phyloP scores from a whole-genome alignment of 2,329 filamentous ascomycete genomes.

The Penicillium sp. region DNA sequence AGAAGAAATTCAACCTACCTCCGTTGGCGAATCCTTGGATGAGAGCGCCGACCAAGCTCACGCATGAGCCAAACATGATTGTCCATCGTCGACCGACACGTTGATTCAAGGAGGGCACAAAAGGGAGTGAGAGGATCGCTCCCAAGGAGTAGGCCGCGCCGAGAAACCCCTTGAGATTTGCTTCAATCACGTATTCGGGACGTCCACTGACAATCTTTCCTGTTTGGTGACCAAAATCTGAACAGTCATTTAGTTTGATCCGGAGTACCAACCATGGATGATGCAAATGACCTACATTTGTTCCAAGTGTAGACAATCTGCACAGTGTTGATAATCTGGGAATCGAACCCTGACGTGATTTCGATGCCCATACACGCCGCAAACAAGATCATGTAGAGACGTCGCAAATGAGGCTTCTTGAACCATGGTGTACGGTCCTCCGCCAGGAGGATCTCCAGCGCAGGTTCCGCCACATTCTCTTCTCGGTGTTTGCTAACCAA shows the following conservation, averaged over 20 bases:
- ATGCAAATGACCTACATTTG: constrained; percentile 24
- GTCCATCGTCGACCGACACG: constrained; percentile 51
- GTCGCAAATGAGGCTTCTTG: constrained; percentile 54
- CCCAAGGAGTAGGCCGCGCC: constrained; percentile 56
- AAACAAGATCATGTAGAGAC: constrained; percentile 53
- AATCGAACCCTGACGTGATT: constrained; percentile 56
- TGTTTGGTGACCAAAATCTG: constrained; percentile 20
- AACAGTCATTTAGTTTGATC: constrained; percentile 3
- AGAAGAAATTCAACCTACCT: constrained; percentile 26
- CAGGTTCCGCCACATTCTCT: constrained; percentile 20
- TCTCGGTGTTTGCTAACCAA: constrained; percentile 19
- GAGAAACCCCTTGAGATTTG: constrained; percentile 45
- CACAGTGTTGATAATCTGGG: constrained; percentile 44
- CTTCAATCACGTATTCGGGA: constrained; percentile 16
- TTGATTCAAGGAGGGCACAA: constrained; percentile 53
- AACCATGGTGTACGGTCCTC: constrained; percentile 47
- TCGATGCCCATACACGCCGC: constrained; percentile 59
- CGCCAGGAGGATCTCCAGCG: constrained; percentile 16
- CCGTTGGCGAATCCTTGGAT: constrained; percentile 50
- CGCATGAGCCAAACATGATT: constrained; percentile 50
- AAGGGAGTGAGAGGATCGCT: constrained; percentile 52
- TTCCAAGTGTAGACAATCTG: constrained; percentile 38
- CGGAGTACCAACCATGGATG: neutral
- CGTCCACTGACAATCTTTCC: constrained; percentile 15
- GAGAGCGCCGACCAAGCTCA: constrained; percentile 53